phyloP scores from a whole-genome alignment of 306 rosid genomes.

The Fragaria ananassa region DNA sequence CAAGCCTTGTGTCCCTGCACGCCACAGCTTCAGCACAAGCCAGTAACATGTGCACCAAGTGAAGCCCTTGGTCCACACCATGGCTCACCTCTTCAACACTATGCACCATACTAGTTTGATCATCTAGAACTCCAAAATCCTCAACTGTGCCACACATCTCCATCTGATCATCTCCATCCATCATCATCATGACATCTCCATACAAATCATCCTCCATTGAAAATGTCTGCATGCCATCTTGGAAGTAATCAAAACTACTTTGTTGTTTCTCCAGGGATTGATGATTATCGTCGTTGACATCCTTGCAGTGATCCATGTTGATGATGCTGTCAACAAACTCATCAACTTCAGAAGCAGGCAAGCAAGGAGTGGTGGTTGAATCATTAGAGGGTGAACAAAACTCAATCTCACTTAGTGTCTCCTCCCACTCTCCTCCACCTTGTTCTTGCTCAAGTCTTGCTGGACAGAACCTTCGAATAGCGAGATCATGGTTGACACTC shows the following conservation, averaged over 20 bases:
- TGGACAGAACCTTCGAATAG: slow-evolving; percentile 68
- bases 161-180: slow-evolving; percentile 43
- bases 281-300: slow-evolving; percentile 28
- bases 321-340: slow-evolving; percentile 79
- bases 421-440: slow-evolving; percentile 37
- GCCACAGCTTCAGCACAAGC: slow-evolving; percentile 84
- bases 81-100: slow-evolving; percentile 33
- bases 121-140: slow-evolving; percentile 19
- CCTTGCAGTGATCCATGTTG: slow-evolving; percentile 49
- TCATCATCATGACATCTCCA: slow-evolving; percentile 26
- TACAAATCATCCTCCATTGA: slow-evolving; percentile 32
- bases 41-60: slow-evolving; percentile 66
- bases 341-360: slow-evolving; percentile 60
- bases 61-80: slow-evolving; percentile 60
- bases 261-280: slow-evolving; percentile 33
- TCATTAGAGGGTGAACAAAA: slow-evolving; percentile 35
- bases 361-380: slow-evolving; percentile 32
- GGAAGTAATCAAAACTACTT: slow-evolving; percentile 28
- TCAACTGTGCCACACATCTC: slow-evolving; percentile 25
- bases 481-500: slow-evolving; percentile 45
- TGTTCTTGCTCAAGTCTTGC: slow-evolving; percentile 64
- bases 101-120: slow-evolving; percentile 21
- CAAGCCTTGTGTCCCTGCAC: slow-evolving; percentile 61
- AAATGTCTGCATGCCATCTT: slow-evolving; percentile 28
- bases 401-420: slow-evolving; percentile 37